Base-by-base conservation (phyloP, 2,329 filamentous ascomycete genomes). In the Phyllachora maydis region DNA sequence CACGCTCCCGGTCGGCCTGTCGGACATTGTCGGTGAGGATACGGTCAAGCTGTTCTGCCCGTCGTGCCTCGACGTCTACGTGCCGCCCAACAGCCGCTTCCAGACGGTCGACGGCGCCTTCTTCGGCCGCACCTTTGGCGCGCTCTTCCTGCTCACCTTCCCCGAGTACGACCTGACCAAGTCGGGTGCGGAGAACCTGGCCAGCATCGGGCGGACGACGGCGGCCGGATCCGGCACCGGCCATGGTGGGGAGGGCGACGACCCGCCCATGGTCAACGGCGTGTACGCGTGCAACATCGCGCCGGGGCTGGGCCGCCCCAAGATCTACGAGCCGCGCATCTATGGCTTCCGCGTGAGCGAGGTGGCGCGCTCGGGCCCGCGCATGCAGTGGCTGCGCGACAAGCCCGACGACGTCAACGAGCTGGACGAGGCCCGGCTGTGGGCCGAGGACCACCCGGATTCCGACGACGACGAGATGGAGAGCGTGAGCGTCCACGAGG, bases 11-110 rank as follows among this genome's bases (percentile, higher is more conserved):
- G 85, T 98, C 11, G 88, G 88, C 18, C 65, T 88, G 30, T 91
- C 81, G 28, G 88, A 98, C 48, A 88, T 85, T 22, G 85, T 88
- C 1, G 88, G 88, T 33, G 77, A 91, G 47, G 85, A 98, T 42
- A 98, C 88, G 0, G 88, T 98, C 41, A 98, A 98, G 56, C 67
- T 98, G 12, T 98, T 93, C 54, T 98, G 88, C 45, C 88, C 88
- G 3, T 83, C 79, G 31, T 98, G 88, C 49, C 66, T 93, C 34
- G 88, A 98, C 44, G 79, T 95, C 39, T 98, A 95, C 49, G 88
- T 88, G 0, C 88, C 88, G 4, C 88, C 88, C 19, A 98, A 95
- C 56, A 92, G 81, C 40, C 70, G 88, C 11, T 98, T 95, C 45
- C 88, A 95, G 49, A 85, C 81, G 3, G 88, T 98, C 16, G 88